Evolutionary conservation across 495 filamentous ascomycete genomes (phyloP), one percentile per base, ranked within the genome.

Genomic region (Cryomyces minteri): DNA sequence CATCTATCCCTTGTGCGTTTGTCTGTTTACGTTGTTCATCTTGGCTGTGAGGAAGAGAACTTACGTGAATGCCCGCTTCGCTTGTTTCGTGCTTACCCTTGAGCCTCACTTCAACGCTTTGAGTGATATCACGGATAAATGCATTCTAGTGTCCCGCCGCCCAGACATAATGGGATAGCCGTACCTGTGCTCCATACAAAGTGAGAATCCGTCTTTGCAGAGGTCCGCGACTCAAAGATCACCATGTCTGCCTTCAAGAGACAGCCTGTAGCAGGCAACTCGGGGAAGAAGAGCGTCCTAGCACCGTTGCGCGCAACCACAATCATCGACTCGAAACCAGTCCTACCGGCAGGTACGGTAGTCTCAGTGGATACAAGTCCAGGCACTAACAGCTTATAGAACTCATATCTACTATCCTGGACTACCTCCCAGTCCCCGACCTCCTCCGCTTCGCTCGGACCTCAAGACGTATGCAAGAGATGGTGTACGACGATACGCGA

Each of bases 401-500:
- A 65, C 88, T 98, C 52, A 72, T 96, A 48, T 77, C 82, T 14
- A 73, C 74, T 11, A 87, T 96, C 51, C 73, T 96, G 57, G 85
- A 94, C 58, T 84, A 88, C 63, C 74, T 95, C 48, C 78, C 85
- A 31, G 71, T 92, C 34, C 66, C 79, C 45, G 88, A 93, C 54
- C 77, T 90, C 38, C 68, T 95, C 49, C 75, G 77, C 44, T 88
- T 83, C 58, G 90, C 90, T n/a, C 78, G 80, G 31, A 80, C 82
- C 31, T 95, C 86, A 44, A 80, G 76, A 59, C 82, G 86, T 40
- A 77, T 94, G 71, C 81, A 80, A 52, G 90, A 99, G 61, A 99
- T 99, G 87, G 92, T 92, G 8, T 96, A 96, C 65, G 92, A 99
- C 68, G 90, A 99, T 60, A 82, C 85, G 14, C 73, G 88, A 65